Percentiles rank a stretch among this genome's conserved stretches.
Conservation (phyloP, 2,329 filamentous ascomycete genomes). For the Dothiorella sarmentorum region DNA sequence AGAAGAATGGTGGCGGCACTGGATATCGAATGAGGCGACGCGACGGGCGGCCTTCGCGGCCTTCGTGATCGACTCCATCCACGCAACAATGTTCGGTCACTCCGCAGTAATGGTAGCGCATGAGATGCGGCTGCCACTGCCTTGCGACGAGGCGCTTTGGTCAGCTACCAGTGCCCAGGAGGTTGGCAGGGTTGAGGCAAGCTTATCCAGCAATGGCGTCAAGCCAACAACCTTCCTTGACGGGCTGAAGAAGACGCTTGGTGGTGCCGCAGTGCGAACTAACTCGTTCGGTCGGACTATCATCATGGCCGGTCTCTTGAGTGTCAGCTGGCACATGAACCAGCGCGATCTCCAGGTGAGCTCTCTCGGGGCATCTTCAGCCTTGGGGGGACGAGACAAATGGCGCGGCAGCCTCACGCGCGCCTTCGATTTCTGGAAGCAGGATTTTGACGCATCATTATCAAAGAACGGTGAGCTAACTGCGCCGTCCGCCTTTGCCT, state of each 20-base stretch:
- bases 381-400: constrained; percentile 82
- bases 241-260: constrained; percentile 83
- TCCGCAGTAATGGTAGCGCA: constrained; percentile 96
- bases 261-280: constrained; percentile 78
- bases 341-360: constrained; percentile 91
- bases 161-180: constrained; percentile 83
- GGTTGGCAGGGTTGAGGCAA: constrained; percentile 78
- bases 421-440: constrained; percentile 92
- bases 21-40: constrained; percentile 93
- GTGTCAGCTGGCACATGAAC: constrained; percentile 96
- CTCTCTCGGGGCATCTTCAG: constrained; percentile 74
- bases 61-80: constrained; percentile 91
- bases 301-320: constrained; percentile 88
- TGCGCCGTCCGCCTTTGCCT: constrained; percentile 30
- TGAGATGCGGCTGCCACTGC: constrained; percentile 85
- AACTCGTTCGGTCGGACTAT: constrained; percentile 92
- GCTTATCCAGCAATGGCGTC: constrained; percentile 73
- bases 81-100: constrained; percentile 97
- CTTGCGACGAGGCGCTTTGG: constrained; percentile 92
- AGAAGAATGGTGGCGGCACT: constrained; percentile 92
- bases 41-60: constrained; percentile 87
- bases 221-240: constrained; percentile 87
- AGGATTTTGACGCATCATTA: constrained; percentile 81
- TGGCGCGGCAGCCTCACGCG: constrained; percentile 83
- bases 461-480: constrained; percentile 49